Percentiles rank a stretch among this genome's conserved stretches.
Evolutionary conservation across 163 green algal genomes (phyloP).

Genomic region (Chlorella variabilis): DNA sequence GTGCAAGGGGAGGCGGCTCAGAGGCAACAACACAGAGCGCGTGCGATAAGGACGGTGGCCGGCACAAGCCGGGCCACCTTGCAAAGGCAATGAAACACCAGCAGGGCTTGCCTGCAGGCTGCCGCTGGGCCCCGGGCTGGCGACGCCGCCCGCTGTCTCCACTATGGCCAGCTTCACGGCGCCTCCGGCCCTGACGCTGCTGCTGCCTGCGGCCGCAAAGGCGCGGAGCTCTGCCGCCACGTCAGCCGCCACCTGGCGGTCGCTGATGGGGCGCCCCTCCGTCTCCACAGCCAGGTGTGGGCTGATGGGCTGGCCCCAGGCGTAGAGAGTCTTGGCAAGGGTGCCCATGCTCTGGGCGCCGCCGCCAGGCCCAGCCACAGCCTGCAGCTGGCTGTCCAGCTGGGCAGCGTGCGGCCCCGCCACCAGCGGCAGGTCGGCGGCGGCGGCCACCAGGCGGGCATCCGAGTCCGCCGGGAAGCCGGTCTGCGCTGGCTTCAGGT

Average conservation of each 20-base stretch:
- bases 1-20: too few relatives aligned
- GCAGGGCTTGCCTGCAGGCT: conserved; percentile 74
- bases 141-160: conserved; percentile 95
- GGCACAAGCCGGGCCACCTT: too few relatives aligned
- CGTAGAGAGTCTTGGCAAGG: conserved; percentile 70
- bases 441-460: conserved; percentile 66
- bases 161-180: conserved; percentile 66
- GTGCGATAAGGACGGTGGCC: too few relatives aligned
- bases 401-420: conserved; percentile 33
- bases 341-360: not conserved
- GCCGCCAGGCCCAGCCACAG: not conserved
- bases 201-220: conserved; percentile 27
- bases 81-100: not conserved
- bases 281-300: conserved; percentile 82
- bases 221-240: conserved; percentile 46
- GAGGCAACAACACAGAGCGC: too few relatives aligned
- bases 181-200: not conserved
- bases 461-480: conserved; percentile 89
- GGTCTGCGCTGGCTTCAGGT: conserved; percentile 97
- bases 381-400: conserved; percentile 11
- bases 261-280: conserved; percentile 56
- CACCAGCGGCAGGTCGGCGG: not conserved
- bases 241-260: conserved; percentile 47
- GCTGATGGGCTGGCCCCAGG: conserved; percentile 80
- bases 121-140: conserved; percentile 85